Evolutionary conservation across 1,284 basidiomycete species (phyloP).

Genomic region (Singerocomus rubriflavus): DNA sequence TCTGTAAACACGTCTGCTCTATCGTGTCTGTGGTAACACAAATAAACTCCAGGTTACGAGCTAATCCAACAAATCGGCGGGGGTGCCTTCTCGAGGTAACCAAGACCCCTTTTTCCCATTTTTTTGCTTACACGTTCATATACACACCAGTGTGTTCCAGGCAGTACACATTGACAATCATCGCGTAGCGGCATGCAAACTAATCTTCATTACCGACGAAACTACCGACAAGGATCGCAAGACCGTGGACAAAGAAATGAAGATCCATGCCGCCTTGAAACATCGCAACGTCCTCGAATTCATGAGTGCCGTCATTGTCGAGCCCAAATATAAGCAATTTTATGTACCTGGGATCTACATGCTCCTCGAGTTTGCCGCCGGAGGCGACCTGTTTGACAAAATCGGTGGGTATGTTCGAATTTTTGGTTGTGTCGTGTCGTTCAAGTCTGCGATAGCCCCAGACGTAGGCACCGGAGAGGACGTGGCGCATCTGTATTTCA

Average conservation of each 20-base stretch:
- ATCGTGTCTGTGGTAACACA: not conserved
- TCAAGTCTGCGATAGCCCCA: conserved; percentile 39
- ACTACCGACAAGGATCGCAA: conserved; percentile 69
- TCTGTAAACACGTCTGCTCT: conserved; percentile 5
- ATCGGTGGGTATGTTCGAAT: conserved; percentile 60
- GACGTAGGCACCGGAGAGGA: conserved; percentile 88
- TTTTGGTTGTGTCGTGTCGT: not conserved
- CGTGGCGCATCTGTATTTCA: conserved; percentile 89
- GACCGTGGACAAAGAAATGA: conserved; percentile 90
- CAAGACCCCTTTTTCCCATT: not conserved
- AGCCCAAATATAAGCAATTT: conserved; percentile 54
- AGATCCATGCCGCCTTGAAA: conserved; percentile 83
- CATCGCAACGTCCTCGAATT: conserved; percentile 86
- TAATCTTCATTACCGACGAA: conserved; percentile 60
- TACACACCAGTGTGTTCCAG: conserved; percentile 65
- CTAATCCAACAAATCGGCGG: conserved; percentile 77
- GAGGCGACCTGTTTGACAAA: conserved; percentile 97
- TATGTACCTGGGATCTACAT: conserved; percentile 88
- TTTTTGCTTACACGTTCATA: conserved; percentile 4
- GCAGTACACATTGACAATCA: conserved; percentile 69
- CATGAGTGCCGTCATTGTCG: conserved; percentile 72
- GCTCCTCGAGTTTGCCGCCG: conserved; percentile 88
- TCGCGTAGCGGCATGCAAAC: conserved; percentile 82
- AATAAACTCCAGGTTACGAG: conserved; percentile 52
- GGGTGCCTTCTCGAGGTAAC: conserved; percentile 81